Conservation (phyloP, 1,284 basidiomycete genomes). For the Sparassis latifolia region DNA sequence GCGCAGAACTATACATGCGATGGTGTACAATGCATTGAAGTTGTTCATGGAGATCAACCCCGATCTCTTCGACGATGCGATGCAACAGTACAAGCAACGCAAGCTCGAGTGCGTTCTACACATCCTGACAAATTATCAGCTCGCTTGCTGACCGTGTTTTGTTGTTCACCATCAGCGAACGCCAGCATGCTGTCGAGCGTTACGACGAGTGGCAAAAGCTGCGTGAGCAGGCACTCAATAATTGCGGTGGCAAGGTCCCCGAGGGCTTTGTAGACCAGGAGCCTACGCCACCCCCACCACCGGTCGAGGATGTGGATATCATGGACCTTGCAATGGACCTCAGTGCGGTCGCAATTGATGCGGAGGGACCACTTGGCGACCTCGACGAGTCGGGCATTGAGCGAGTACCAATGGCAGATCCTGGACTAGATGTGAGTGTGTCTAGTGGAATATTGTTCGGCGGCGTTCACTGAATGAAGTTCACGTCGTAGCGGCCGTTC, state of each 20-base stretch:
- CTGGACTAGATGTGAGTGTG: slow-evolving; percentile 73
- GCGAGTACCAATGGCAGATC: slow-evolving; percentile 84
- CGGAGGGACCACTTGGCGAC: slow-evolving; percentile 54
- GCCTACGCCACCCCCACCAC: slow-evolving; percentile 71
- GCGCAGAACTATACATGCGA: slow-evolving; percentile 93
- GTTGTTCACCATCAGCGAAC: slow-evolving; percentile 50
- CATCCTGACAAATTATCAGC: not conserved
- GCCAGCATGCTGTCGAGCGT: slow-evolving; percentile 71
- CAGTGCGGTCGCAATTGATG: slow-evolving; percentile 80
- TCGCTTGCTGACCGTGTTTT: slow-evolving; percentile 5
- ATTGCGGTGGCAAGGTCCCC: slow-evolving; percentile 61
- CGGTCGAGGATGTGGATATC: slow-evolving; percentile 77
- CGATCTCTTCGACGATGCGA: slow-evolving; percentile 89
- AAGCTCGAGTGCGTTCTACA: slow-evolving; percentile 66
- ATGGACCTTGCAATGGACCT: slow-evolving; percentile 84
- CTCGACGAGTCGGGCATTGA: slow-evolving; percentile 81
- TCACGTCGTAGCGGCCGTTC: slow-evolving; percentile 43
- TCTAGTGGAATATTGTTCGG: slow-evolving; percentile 6
- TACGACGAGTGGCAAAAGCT: slow-evolving; percentile 84
- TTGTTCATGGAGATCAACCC: slow-evolving; percentile 99
- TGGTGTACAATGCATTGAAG: slow-evolving; percentile 98
- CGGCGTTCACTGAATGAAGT: too few relatives aligned
- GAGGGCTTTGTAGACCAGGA: slow-evolving; percentile 59
- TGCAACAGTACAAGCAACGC: slow-evolving; percentile 90
- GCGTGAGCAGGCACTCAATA: slow-evolving; percentile 66